phyloP scores from a whole-genome alignment of 2,329 filamentous ascomycete genomes.

The Exophiala spinifera region DNA sequence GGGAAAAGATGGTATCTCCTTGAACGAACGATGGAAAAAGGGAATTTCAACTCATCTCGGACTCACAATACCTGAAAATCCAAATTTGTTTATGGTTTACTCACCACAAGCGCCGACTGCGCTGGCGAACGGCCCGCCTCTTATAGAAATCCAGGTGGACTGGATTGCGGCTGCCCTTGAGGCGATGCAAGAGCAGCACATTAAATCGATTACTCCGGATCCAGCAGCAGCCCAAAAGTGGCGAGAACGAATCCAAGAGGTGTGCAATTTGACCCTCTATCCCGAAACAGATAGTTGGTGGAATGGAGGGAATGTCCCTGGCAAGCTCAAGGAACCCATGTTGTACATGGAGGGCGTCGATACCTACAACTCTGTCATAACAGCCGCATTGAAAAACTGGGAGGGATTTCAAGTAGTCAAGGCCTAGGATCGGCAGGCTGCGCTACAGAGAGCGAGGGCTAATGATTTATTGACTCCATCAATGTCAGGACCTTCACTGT shows the following conservation, averaged over 20 bases:
- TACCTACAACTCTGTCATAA: no score
- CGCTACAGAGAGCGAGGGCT: no score
- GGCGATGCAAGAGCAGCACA: background rate
- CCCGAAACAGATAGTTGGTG: conserved; percentile 55
- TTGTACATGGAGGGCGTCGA: conserved; percentile 25
- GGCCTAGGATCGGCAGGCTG: no score
- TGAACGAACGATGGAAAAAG: no score
- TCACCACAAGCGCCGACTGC: conserved; percentile 15
- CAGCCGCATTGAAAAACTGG: no score
- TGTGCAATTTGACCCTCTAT: conserved; percentile 40
- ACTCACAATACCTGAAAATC: background rate
- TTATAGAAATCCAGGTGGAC: background rate
- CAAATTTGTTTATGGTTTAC: background rate
- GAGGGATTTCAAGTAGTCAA: no score
- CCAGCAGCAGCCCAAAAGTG: conserved; percentile 1
- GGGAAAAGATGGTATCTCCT: no score
- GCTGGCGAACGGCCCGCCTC: conserved; percentile 3
- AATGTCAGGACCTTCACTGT: no score
- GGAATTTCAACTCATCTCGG: background rate
- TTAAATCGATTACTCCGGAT: conserved; percentile 2
- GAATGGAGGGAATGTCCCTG: conserved; percentile 54
- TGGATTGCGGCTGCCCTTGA: background rate
- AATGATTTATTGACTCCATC: no score
- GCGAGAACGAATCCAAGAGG: conserved; percentile 38
- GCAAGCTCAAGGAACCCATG: conserved; percentile 51